Percentiles rank a stretch among this genome's conserved stretches.
phyloP scores from a whole-genome alignment of 345 rosid species.

The Hypericum perforatum region DNA sequence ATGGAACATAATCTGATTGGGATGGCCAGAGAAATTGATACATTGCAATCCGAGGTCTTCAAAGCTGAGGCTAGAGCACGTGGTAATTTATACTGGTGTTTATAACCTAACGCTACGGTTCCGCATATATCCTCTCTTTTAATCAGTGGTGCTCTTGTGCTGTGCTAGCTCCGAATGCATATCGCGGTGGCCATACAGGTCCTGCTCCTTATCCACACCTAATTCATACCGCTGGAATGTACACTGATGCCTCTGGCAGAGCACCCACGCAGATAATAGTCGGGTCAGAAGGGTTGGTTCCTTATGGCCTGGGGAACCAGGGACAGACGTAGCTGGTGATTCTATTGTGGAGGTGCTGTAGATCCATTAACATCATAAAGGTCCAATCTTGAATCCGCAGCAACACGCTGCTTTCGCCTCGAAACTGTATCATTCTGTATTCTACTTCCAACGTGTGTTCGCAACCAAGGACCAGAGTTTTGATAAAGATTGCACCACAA shows the following conservation, averaged over 20 bases:
- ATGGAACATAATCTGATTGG: conserved; percentile 54
- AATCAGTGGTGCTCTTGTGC: conserved; percentile 4
- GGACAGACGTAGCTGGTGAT: too few relatives aligned
- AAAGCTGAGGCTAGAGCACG: conserved; percentile 30
- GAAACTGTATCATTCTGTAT: too few relatives aligned
- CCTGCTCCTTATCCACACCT: conserved; percentile 17
- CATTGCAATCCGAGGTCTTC: conserved; percentile 37
- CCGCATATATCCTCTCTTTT: not conserved
- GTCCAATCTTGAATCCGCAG: too few relatives aligned
- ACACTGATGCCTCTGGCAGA: conserved; percentile 1
- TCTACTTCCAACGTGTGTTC: too few relatives aligned
- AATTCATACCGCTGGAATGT: not conserved
- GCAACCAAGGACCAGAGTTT: too few relatives aligned
- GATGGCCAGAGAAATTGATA: conserved; percentile 62
- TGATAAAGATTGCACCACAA: too few relatives aligned
- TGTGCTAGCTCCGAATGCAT: conserved; percentile 20
- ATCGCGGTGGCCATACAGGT: conserved; percentile 18
- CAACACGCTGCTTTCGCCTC: too few relatives aligned
- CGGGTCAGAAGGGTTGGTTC: not conserved
- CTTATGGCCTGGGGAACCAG: not conserved
- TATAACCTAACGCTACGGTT: too few relatives aligned
- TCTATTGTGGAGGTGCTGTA: too few relatives aligned
- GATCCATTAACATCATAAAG: too few relatives aligned
- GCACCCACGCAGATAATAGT: not conserved
- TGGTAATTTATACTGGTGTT: conserved; percentile 20